Evolutionary conservation across 768 basidiomycete genomes (phyloP).

Genomic region (Russula earlei): DNA sequence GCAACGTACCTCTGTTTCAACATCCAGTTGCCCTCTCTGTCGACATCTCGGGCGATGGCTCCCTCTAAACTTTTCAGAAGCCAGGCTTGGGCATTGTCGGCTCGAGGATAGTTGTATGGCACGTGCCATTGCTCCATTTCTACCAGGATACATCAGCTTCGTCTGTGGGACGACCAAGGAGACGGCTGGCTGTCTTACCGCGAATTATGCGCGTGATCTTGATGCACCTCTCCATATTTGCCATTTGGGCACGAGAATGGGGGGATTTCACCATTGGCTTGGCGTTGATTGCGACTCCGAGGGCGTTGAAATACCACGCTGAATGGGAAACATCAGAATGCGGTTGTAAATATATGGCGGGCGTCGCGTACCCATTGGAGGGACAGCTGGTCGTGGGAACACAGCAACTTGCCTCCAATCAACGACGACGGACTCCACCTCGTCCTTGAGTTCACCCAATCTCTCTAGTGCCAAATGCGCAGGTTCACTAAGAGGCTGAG

Average conservation of each 20-base stretch:
- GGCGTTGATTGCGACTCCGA: not conserved
- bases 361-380: not conserved
- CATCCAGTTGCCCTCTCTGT: slow-evolving; percentile 15
- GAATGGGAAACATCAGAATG: not conserved
- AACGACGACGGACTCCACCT: not conserved
- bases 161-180: too few relatives aligned
- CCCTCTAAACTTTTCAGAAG: slow-evolving; percentile 24
- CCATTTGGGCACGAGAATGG: not conserved
- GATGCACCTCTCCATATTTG: slow-evolving; percentile 9
- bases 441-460: slow-evolving; percentile 2
- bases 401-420: not conserved
- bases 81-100: slow-evolving; percentile 33
- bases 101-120: slow-evolving; percentile 32
- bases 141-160: slow-evolving; percentile 21
- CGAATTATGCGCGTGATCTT: not conserved
- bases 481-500: slow-evolving; percentile 3
- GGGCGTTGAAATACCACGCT: slow-evolving; percentile 8
- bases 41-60: slow-evolving; percentile 24
- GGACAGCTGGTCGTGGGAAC: slow-evolving; percentile 9
- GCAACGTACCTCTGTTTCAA: slow-evolving; percentile 23
- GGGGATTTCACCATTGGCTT: not conserved
- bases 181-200: slow-evolving; percentile 9
- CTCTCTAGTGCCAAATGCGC: not conserved
- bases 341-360: not conserved
- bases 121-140: slow-evolving; percentile 41